Evolutionary conservation across 106 monocot species (phyloP).

Genomic region (Dioscorea zingiberensis): DNA sequence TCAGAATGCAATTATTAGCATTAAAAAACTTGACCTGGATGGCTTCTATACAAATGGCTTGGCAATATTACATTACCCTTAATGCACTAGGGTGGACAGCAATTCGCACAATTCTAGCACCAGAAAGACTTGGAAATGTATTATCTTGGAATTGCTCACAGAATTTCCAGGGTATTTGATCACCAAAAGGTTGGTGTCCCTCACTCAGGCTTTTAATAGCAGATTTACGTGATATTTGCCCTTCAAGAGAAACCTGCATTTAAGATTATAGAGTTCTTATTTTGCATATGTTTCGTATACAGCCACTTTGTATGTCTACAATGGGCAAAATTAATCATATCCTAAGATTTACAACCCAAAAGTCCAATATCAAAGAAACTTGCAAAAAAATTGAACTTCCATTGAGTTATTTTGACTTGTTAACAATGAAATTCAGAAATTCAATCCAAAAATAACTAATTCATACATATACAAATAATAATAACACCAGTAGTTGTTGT

Average conservation of each 20-base stretch:
- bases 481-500: too few relatives aligned
- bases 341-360: too few relatives aligned
- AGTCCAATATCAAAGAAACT: too few relatives aligned
- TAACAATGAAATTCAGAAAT: too few relatives aligned
- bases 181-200: slow-evolving; percentile 75
- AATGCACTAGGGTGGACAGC: slow-evolving; percentile 91
- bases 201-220: slow-evolving; percentile 74
- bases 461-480: too few relatives aligned
- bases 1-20: not conserved
- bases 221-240: slow-evolving; percentile 81
- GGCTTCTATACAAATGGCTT: too few relatives aligned
- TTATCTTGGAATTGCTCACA: slow-evolving; percentile 88
- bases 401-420: too few relatives aligned
- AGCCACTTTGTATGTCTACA: too few relatives aligned
- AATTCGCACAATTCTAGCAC: slow-evolving; percentile 93
- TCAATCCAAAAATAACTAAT: too few relatives aligned
- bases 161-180: slow-evolving; percentile 97
- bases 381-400: too few relatives aligned
- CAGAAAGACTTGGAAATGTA: slow-evolving; percentile 85
- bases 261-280: not conserved
- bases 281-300: too few relatives aligned
- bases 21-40: not conserved
- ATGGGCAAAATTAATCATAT: too few relatives aligned
- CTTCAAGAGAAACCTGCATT: slow-evolving; percentile 91
- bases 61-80: slow-evolving; percentile 39